A percentile compares a stretch with the other conserved stretches of the same genome.
Conservation (phyloP, 2,329 filamentous ascomycete species). For the Xylariaceae sp. region DNA sequence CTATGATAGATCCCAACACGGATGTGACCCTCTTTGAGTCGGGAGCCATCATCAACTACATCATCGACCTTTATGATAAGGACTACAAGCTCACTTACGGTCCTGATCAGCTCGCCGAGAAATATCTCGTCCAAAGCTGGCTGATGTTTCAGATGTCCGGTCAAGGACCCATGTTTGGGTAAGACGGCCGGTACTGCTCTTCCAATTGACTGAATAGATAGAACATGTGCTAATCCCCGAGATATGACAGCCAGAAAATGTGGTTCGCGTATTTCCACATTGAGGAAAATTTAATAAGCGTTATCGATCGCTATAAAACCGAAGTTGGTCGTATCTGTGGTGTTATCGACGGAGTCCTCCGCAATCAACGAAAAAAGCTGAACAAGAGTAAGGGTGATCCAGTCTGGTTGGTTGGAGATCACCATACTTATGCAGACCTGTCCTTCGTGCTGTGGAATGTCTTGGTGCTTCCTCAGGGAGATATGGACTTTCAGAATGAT, state of each 20-base stretch:
- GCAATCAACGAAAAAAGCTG: conserved; percentile 9
- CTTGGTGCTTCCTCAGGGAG: background rate
- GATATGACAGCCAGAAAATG: conserved; percentile 30
- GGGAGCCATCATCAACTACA: conserved; percentile 47
- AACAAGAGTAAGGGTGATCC: conserved; percentile 6
- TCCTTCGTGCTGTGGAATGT: conserved; percentile 20
- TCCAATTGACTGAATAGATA: too few species aligned
- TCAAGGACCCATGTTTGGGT: conserved; percentile 39
- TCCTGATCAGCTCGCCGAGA: conserved; percentile 31
- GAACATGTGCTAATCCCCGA: background rate
- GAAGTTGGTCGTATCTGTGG: conserved; percentile 17
- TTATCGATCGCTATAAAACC: conserved; percentile 27
- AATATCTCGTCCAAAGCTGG: conserved; percentile 39
- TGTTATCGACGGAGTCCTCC: conserved; percentile 13
- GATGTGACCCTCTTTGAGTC: conserved; percentile 46
- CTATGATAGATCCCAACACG: conserved; percentile 39
- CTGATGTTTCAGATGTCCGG: conserved; percentile 39
- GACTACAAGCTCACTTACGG: conserved; percentile 38
- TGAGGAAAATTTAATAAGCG: conserved; percentile 27
- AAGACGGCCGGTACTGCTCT: background rate
- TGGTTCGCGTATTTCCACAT: conserved; percentile 34
- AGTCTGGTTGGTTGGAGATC: conserved; percentile 22
- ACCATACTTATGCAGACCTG: conserved; percentile 22
- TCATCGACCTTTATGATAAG: conserved; percentile 43
- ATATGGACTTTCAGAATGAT: conserved; percentile 11